phyloP scores from a whole-genome alignment of 2,329 filamentous ascomycete genomes.

The Hypocrella siamensis region DNA sequence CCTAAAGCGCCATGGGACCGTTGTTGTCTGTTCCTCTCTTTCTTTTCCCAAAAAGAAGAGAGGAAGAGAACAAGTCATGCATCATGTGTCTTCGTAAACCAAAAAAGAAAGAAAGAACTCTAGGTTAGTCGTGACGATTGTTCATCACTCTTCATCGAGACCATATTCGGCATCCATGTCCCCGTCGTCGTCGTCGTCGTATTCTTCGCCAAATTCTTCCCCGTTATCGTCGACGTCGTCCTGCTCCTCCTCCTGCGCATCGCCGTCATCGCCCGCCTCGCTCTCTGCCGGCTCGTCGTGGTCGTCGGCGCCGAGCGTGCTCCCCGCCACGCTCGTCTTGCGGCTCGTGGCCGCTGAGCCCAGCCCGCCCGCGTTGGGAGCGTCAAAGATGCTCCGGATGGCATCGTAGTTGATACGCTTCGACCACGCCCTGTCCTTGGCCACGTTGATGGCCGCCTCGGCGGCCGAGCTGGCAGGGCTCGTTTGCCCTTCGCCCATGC shows the following conservation, averaged over 20 bases:
- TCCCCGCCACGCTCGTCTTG: slow-evolving; percentile 22
- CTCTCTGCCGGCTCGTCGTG: slow-evolving; percentile 19
- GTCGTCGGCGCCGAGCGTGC: slow-evolving; percentile 14
- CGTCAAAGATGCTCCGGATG: slow-evolving; percentile 41
- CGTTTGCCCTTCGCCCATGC: slow-evolving; percentile 49
- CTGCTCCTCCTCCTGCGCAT: slow-evolving; percentile 19
- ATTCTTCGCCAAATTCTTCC: slow-evolving; percentile 17
- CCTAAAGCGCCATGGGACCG: no score
- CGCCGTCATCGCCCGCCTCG: slow-evolving; percentile 14
- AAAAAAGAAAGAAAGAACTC: background rate
- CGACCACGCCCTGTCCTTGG: slow-evolving; percentile 53
- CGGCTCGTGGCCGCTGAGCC: slow-evolving; percentile 35
- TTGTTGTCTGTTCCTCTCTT: no score
- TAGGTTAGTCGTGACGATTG: background rate
- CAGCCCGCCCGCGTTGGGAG: slow-evolving; percentile 24
- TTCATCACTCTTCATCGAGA: slow-evolving; percentile 3
- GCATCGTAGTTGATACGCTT: slow-evolving; percentile 63
- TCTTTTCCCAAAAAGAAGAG: no score
- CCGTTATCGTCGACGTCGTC: slow-evolving; percentile 17
- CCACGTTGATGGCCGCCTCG: slow-evolving; percentile 52
- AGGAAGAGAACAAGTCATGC: no score
- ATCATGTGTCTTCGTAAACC: no score
- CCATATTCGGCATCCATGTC: slow-evolving; percentile 19
- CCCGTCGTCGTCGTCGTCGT: slow-evolving; percentile 21
- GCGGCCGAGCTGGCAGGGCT: slow-evolving; percentile 51